Conservation (phyloP, 148 eudicot species). For the Pharnaceum exiguum region DNA sequence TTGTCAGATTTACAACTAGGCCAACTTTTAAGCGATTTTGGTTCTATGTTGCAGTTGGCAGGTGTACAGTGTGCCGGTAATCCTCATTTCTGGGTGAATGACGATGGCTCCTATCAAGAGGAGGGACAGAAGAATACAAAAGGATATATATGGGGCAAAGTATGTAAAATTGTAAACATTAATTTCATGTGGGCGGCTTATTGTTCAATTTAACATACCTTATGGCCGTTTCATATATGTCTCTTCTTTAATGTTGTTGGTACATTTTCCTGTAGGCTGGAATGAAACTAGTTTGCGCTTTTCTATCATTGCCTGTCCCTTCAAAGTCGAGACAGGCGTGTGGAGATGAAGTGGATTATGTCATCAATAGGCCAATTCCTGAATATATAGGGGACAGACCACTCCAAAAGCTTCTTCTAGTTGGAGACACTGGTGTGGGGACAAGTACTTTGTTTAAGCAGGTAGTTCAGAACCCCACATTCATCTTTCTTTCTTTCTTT, state of each 20-base stretch:
- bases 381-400: slow-evolving; percentile 65
- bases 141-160: slow-evolving; percentile 99
- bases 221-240: background rate
- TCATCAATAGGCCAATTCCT: slow-evolving; percentile 41
- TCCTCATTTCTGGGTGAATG: slow-evolving; percentile 99
- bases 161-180: slow-evolving; percentile 15
- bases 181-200: background rate
- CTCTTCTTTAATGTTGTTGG: background rate
- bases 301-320: slow-evolving; percentile 86
- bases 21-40: background rate
- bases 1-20: slow-evolving; percentile 3
- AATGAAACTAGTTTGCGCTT: slow-evolving; percentile 87
- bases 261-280: slow-evolving; percentile 54
- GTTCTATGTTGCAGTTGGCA: slow-evolving; percentile 55
- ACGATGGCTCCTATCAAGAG: slow-evolving; percentile 98
- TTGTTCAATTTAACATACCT: background rate
- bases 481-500: slow-evolving; percentile 1
- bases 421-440: slow-evolving; percentile 84
- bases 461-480: slow-evolving; percentile 33
- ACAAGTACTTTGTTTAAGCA: slow-evolving; percentile 95
- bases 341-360: slow-evolving; percentile 57
- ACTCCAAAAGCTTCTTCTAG: slow-evolving; percentile 74
- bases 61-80: slow-evolving; percentile 99
- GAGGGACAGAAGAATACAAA: slow-evolving; percentile 98
- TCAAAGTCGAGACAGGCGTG: slow-evolving; percentile 48